Percentiles rank a stretch among this genome's conserved stretches.
Conservation (phyloP, 208 protist species). For the Wallacemonas rigidus region DNA sequence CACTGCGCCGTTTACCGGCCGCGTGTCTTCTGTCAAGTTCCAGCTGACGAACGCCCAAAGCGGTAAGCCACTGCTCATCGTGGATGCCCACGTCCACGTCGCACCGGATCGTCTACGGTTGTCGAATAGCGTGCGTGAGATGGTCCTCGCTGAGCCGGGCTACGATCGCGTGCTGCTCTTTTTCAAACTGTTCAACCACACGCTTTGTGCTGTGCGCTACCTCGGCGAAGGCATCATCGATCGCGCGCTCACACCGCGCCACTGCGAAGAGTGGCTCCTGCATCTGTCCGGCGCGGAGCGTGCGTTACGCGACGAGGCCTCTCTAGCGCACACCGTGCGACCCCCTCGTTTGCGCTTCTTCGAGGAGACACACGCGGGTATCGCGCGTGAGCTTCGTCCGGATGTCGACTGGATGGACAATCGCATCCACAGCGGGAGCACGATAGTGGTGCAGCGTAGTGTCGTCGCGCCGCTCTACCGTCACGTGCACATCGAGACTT, state of each 20-base stretch:
- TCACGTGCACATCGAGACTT: conserved; percentile 34
- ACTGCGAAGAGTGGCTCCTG: conserved; percentile 39
- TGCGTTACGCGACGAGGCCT: not conserved
- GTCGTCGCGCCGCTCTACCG: conserved; percentile 36
- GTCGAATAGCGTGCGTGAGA: conserved; percentile 7
- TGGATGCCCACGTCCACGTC: conserved; percentile 37
- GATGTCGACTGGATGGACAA: conserved; percentile 31
- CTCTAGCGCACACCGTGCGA: conserved; percentile 9
- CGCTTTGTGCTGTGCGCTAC: conserved; percentile 54
- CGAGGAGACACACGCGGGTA: conserved; percentile 34
- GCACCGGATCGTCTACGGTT: not conserved
- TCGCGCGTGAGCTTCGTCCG: conserved; percentile 31
- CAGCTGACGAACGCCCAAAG: conserved; percentile 10
- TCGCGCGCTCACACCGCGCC: conserved; percentile 34
- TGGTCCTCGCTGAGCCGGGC: conserved; percentile 30
- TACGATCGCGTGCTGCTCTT: conserved; percentile 60
- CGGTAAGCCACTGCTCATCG: conserved; percentile 20
- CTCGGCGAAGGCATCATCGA: conserved; percentile 58
- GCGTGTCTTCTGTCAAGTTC: conserved; percentile 10
- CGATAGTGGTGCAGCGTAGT: conserved; percentile 61
- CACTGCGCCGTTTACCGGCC: not conserved
- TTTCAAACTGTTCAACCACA: conserved; percentile 81
- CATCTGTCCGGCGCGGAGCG: conserved; percentile 10
- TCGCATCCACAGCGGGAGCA: conserved; percentile 26
- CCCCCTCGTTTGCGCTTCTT: conserved; percentile 39